Evolutionary conservation across 257 asterid species (phyloP), one percentile per base, ranked within the genome.

Genomic region (Salvia hispanica): DNA sequence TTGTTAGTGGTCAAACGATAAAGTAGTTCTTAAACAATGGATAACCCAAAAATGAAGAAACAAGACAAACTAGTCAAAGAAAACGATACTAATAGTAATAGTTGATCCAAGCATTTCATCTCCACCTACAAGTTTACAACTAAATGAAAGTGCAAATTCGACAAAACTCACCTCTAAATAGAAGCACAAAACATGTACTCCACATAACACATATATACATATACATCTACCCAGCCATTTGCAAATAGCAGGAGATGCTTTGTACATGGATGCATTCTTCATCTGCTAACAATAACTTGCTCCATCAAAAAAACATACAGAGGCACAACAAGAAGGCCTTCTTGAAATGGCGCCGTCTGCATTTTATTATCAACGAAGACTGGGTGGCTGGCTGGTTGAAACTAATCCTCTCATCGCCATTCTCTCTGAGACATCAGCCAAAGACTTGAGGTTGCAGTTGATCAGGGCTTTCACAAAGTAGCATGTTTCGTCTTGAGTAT

Each of bases 401-500:
- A 73, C 44, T 14, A 47, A 60, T 13, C 70, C 79, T 47, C 77
- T 91, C 79, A 77, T 72, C 2, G 91, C 87, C 95, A 83, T 91
- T 72, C 79, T 73, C 78, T 84, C 87, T 0, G 90, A 84, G 73
- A 80, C 73, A 55, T 81, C 85, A 18, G 90, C 80, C 10, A 84
- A 85, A 0, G 90, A 81, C 62, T 79, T 81, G 55, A 84, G 83
- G 52, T 84, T 84, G 64, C 90, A 84, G 11, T 77, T 81, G 74
- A 84, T 81, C 64, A 81, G 72, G 53, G 87, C 87, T 56, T 81
- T 87, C 18, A 84, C 74, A 37, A 84, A 84, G 76, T 76, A 81
- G 76, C 85, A 81, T 3, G 90, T 84, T 72, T 84, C 90, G 4
- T 84, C 87, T 58, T 77, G 79, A 58, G 87, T 84, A 81, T 84